Conservation (phyloP, 495 filamentous ascomycete genomes). For the Penicillium bovifimosum region DNA sequence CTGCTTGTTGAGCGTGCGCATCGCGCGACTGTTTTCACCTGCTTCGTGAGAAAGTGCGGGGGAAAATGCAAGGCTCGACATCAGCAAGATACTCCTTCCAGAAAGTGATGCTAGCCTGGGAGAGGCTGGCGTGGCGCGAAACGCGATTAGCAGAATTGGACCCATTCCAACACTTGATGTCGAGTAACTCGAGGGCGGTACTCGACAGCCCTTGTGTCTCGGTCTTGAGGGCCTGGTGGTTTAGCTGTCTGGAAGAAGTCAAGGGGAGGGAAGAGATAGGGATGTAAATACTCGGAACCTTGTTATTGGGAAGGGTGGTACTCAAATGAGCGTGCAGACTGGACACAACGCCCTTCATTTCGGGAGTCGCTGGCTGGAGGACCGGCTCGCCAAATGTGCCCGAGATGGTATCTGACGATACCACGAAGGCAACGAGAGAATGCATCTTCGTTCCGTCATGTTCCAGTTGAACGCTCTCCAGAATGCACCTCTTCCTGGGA, state of each 20-base stretch:
- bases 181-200: conserved; percentile 8
- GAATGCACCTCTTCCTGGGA: conserved; percentile 14
- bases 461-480: conserved; percentile 21
- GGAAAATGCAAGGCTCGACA: conserved; percentile 52
- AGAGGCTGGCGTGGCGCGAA: conserved; percentile 8
- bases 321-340: conserved; percentile 24
- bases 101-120: conserved; percentile 31
- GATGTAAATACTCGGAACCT: conserved; percentile 56
- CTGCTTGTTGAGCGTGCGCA: conserved; percentile 23
- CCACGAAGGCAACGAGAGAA: conserved; percentile 29
- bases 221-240: conserved; percentile 19
- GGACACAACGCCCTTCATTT: conserved; percentile 14
- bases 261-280: conserved; percentile 50
- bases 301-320: conserved; percentile 35
- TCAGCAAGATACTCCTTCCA: conserved; percentile 49
- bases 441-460: conserved; percentile 4
- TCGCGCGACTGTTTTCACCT: conserved; percentile 1
- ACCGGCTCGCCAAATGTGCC: background rate
- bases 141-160: conserved; percentile 1
- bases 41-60: conserved; percentile 32
- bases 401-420: conserved; percentile 1
- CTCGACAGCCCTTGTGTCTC: conserved; percentile 16
- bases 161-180: conserved; percentile 16
- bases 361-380: conserved; percentile 12
- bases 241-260: conserved; percentile 48